These are phyloP conservation scores for Leptosphaerulina australis DNA, from an alignment of 2,329 filamentous ascomycete species.

Conservation along the genomic window DNA sequence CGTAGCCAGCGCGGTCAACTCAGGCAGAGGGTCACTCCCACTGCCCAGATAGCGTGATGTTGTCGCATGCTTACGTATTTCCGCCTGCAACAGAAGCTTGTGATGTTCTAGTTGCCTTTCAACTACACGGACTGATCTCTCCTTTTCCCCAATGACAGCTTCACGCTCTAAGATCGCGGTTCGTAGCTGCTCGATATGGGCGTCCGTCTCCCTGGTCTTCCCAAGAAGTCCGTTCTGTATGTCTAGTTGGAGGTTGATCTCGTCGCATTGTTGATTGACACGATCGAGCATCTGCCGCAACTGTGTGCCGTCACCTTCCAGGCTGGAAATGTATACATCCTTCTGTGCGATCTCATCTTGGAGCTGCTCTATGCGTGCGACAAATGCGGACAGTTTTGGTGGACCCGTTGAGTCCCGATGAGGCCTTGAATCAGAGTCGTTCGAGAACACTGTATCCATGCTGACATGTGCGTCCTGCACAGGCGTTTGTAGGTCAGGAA, in stretches of 20 bases:
- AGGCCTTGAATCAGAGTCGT: constrained; percentile 23
- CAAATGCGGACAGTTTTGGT: constrained; percentile 33
- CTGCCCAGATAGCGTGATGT: constrained; percentile 27
- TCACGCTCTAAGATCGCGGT: constrained; percentile 41
- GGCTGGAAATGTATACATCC: constrained; percentile 29
- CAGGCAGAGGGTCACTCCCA: constrained; percentile 37
- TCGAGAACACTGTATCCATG: constrained; percentile 41
- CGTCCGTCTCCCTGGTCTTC: constrained; percentile 36
- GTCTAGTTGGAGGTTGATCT: constrained; percentile 33
- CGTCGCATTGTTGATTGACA: constrained; percentile 32
- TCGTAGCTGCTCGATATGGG: constrained; percentile 39
- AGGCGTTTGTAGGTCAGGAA: constrained; percentile 14
- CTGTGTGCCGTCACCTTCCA: constrained; percentile 31
- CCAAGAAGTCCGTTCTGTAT: constrained; percentile 37
- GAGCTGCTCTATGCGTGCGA: constrained; percentile 41
- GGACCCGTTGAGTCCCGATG: constrained; percentile 25
- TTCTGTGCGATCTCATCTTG: constrained; percentile 43
- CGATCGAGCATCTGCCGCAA: constrained; percentile 27
- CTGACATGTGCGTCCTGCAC: constrained; percentile 29
- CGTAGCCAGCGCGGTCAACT: constrained; percentile 35
- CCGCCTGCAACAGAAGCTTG: constrained; percentile 49
- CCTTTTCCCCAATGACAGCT: constrained; percentile 40
- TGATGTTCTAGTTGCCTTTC: constrained; percentile 50
- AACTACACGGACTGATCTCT: constrained; percentile 33
- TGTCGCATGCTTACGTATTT: constrained; percentile 49